Evolutionary conservation across 108 stramenopile species (phyloP), one percentile per base, ranked within the genome.

Genomic region (Chaetoceros tenuissimus): DNA sequence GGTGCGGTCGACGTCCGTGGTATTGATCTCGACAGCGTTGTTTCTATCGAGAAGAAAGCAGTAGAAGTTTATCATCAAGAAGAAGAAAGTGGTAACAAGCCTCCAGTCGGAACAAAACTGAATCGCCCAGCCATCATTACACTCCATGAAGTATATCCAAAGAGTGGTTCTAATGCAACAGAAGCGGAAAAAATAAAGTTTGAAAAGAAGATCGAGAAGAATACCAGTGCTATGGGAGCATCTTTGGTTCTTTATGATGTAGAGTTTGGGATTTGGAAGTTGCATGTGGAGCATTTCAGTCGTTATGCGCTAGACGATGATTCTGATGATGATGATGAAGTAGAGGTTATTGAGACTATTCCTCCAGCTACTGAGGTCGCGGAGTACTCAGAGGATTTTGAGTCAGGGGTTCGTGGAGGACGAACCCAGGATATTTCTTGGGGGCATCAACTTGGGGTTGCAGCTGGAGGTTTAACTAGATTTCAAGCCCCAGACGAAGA

Each of bases 251-350:
- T 66, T 50, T 98, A 89, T 52, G 71, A 96, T 52, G 30, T 64
- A 28, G 72, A 66, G 0, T 67, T 34, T 51, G 94, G 94, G 21
- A 68, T 69, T 7, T 98, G 97, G 97, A 88, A 64, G 56, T 89
- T 98, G 56, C 84, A 79, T 52, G 92, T 94, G 3, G 58, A 64
- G 27, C 97, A 98, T 66, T 98, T 96, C 62, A 93, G 92, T 59
- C 89, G 94, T 45, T 98, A 98, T 58, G 89, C 74, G 2, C 61
- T 96, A 55, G 73, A 71, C 27, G 94, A 94, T 51, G 72, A 78
- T 20, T 53, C 56, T 19, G 87, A 88, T 30, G 77, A 72, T 30
- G 86, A 90, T 59, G 78, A 75, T 1, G 79, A 60, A 13, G 43
- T 30, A 20, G 31, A 46, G 51, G 53, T 58, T 19, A 60, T 49